Conservation (phyloP, 1,139 yeast genomes). For the Protomyces lactucae-debilis region DNA sequence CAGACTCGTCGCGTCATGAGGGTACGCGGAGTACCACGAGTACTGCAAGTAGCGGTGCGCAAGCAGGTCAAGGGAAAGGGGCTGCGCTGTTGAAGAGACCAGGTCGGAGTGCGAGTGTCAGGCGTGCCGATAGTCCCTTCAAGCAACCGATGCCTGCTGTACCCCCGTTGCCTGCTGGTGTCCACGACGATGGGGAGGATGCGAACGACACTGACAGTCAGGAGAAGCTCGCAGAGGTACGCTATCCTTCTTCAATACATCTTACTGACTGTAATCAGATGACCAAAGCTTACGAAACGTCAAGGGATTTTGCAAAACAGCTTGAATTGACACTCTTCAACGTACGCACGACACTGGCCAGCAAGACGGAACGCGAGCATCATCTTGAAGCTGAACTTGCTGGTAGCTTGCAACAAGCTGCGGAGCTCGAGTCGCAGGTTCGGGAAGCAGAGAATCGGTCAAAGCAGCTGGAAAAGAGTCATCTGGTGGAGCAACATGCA, state of each 20-base stretch:
- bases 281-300: neutral
- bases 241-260: too few relatives aligned
- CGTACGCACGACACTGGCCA: neutral
- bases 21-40: too few relatives aligned
- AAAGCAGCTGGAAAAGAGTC: neutral
- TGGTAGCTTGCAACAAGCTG: neutral
- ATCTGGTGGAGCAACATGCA: neutral
- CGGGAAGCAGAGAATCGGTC: neutral
- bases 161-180: too few relatives aligned
- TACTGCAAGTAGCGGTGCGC: too few relatives aligned
- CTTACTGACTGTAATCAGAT: neutral
- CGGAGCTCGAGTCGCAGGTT: neutral
- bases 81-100: neutral
- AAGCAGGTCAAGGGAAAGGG: too few relatives aligned
- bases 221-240: too few relatives aligned
- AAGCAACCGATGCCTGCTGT: neutral
- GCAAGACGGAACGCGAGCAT: neutral
- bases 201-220: too few relatives aligned
- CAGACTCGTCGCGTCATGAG: too few relatives aligned
- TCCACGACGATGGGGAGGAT: too few relatives aligned
- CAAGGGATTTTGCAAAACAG: neutral
- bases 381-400: neutral
- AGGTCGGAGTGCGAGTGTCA: neutral
- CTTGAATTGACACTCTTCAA: neutral
- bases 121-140: neutral